A percentile compares a stretch with the other conserved stretches of the same genome.
phyloP scores from a whole-genome alignment of 108 stramenopile genomes.

The Cyclotella kingstonii region DNA sequence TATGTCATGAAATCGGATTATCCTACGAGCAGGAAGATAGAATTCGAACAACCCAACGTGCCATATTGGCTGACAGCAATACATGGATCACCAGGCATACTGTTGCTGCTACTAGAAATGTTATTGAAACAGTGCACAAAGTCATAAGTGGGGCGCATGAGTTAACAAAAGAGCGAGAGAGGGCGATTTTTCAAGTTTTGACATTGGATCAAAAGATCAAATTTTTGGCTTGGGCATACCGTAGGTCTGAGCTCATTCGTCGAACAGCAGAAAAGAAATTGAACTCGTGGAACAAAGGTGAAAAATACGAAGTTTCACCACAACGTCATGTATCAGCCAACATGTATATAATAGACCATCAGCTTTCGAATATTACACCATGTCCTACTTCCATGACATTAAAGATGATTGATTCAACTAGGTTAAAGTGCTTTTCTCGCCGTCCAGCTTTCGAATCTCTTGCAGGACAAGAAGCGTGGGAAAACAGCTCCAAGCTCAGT shows the following conservation, averaged over 20 bases:
- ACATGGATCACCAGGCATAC: constrained; percentile 83
- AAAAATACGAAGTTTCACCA: constrained; percentile 40
- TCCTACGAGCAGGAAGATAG: constrained; percentile 93
- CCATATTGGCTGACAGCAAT: constrained; percentile 44
- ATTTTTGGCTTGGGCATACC: constrained; percentile 65
- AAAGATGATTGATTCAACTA: constrained; percentile 36
- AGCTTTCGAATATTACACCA: constrained; percentile 49
- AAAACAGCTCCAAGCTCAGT: constrained; percentile 26
- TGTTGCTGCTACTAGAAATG: constrained; percentile 55
- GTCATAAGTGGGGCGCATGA: constrained; percentile 48
- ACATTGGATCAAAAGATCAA: constrained; percentile 63
- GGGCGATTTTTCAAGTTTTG: constrained; percentile 35
- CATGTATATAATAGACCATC: constrained; percentile 80
- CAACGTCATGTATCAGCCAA: constrained; percentile 76
- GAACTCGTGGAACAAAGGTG: not conserved
- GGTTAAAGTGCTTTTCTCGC: constrained; percentile 62
- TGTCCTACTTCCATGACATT: constrained; percentile 20
- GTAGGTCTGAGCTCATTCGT: constrained; percentile 43
- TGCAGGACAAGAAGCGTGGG: constrained; percentile 28
- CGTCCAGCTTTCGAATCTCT: constrained; percentile 86
- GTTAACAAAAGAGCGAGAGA: constrained; percentile 46
- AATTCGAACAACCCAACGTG: constrained; percentile 66
- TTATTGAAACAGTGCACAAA: constrained; percentile 62
- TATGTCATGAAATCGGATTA: constrained; percentile 89
- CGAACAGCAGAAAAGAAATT: constrained; percentile 12